These are phyloP conservation scores for Hygrophorus russula DNA, from an alignment of 768 basidiomycete species.

Conservation along the genomic window DNA sequence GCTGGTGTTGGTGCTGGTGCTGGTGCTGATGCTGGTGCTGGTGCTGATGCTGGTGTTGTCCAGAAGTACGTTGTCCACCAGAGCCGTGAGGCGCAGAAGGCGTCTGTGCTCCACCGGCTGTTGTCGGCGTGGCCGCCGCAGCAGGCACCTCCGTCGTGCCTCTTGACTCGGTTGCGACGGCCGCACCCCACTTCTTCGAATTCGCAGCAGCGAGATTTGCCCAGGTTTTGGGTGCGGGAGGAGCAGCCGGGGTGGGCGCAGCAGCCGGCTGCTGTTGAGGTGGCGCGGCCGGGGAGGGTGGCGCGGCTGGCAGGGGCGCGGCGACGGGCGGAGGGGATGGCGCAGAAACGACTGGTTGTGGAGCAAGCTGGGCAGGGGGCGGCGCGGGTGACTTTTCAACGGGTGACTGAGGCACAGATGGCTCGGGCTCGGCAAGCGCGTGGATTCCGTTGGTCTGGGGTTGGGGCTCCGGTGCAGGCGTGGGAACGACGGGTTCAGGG, in stretches of 20 bases:
- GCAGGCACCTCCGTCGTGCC: slow-evolving; percentile 55
- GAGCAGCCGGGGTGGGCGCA: slow-evolving; percentile 23
- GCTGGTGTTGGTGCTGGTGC: slow-evolving; percentile 7
- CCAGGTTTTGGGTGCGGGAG: slow-evolving; percentile 72
- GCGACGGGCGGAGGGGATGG: background rate
- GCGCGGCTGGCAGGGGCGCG: slow-evolving; percentile 16
- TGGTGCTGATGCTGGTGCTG: slow-evolving; percentile 23
- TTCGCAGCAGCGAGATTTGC: slow-evolving; percentile 84
- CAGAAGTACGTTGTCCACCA: slow-evolving; percentile 22
- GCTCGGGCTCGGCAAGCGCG: slow-evolving; percentile 17
- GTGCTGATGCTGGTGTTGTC: slow-evolving; percentile 11
- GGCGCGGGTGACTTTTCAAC: slow-evolving; percentile 14
- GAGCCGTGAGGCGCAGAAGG: slow-evolving; percentile 16
- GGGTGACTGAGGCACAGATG: slow-evolving; percentile 18
- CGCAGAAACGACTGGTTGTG: slow-evolving; percentile 15
- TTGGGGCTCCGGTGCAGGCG: slow-evolving; percentile 15
- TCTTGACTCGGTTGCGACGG: slow-evolving; percentile 67
- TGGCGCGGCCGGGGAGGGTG: slow-evolving; percentile 13
- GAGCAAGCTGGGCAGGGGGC: slow-evolving; percentile 18
- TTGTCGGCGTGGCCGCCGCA: slow-evolving; percentile 16
- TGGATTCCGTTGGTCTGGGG: slow-evolving; percentile 30
- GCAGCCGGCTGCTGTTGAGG: slow-evolving; percentile 19
- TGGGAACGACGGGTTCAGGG: slow-evolving; percentile 21
- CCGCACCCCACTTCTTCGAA: slow-evolving; percentile 74
- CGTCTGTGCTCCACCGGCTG: slow-evolving; percentile 26